These are phyloP conservation scores for Arthroderma uncinatum DNA, from an alignment of 2,329 filamentous ascomycete genomes.

Conservation along the genomic window DNA sequence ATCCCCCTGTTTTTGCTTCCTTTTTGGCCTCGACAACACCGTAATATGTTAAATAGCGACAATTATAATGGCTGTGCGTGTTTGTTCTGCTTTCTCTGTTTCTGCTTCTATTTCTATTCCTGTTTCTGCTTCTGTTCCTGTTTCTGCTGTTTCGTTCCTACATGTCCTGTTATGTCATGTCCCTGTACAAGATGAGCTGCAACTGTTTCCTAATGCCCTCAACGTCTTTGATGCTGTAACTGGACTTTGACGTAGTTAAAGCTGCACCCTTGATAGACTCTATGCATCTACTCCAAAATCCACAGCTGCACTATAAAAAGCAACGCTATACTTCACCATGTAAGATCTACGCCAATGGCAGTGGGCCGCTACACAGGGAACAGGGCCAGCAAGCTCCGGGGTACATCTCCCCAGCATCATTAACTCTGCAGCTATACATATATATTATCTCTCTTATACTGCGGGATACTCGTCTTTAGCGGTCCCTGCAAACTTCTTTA, in stretches of 20 bases:
- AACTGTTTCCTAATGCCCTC: not conserved
- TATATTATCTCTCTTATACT: too few species aligned
- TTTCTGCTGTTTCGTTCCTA: not conserved
- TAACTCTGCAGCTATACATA: too few species aligned
- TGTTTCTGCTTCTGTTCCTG: not conserved
- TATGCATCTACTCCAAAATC: not conserved
- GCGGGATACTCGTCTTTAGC: too few species aligned
- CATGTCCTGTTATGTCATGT: not conserved
- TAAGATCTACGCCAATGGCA: not conserved
- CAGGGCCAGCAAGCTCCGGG: too few species aligned
- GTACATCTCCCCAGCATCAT: too few species aligned
- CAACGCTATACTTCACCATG: not conserved
- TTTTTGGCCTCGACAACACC: not conserved
- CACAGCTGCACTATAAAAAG: not conserved
- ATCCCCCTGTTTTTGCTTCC: not conserved
- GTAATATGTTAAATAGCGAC: conserved; percentile 2
- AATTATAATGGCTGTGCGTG: not conserved
- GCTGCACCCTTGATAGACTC: not conserved
- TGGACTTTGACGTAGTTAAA: not conserved
- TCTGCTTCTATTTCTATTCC: not conserved
- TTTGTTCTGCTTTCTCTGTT: not conserved
- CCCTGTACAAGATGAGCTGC: not conserved
- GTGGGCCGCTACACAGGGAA: not conserved
- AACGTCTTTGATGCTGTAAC: too few species aligned
- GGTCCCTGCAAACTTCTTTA: too few species aligned